phyloP scores from a whole-genome alignment of 306 rosid species.

The Phaseolus lunatus region DNA sequence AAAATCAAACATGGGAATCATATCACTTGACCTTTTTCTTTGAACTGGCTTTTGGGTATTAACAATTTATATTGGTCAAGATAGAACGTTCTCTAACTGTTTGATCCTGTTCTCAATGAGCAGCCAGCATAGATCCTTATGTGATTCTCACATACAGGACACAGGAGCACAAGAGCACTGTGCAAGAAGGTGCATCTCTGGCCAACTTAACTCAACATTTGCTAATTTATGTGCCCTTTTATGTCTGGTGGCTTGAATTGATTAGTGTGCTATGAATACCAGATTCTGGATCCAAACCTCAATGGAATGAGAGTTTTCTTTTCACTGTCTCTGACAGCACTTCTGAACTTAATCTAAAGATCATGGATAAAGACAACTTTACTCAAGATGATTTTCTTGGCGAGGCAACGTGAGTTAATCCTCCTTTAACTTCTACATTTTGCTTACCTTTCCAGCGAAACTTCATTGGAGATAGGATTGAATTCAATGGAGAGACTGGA shows the following conservation, averaged over 20 bases:
- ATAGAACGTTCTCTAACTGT: conserved; percentile 1
- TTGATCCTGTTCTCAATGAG: conserved; percentile 25
- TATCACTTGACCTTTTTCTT: conserved; percentile 9
- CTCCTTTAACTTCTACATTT: conserved; percentile 16
- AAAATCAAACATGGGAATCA: neutral
- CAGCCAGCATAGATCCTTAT: conserved; percentile 56
- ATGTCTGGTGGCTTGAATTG: conserved; percentile 10
- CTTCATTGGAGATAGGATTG: conserved; percentile 14
- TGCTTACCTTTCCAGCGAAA: neutral
- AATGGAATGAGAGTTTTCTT: conserved; percentile 60
- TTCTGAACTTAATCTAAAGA: conserved; percentile 47
- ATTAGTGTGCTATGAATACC: conserved; percentile 23
- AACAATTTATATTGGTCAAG: neutral
- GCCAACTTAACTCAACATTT: neutral
- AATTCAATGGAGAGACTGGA: neutral
- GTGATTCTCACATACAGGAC: conserved; percentile 51
- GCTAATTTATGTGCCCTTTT: conserved; percentile 1
- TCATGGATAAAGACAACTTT: conserved; percentile 56
- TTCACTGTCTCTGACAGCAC: conserved; percentile 52
- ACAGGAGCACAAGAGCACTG: conserved; percentile 56
- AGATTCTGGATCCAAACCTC: conserved; percentile 56
- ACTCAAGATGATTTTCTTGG: conserved; percentile 52
- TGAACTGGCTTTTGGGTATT: conserved; percentile 4
- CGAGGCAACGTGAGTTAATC: conserved; percentile 50
- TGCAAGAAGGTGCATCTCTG: conserved; percentile 46